Evolutionary conservation across 805 yeast species (phyloP).

Genomic region (Candida silvatica): DNA sequence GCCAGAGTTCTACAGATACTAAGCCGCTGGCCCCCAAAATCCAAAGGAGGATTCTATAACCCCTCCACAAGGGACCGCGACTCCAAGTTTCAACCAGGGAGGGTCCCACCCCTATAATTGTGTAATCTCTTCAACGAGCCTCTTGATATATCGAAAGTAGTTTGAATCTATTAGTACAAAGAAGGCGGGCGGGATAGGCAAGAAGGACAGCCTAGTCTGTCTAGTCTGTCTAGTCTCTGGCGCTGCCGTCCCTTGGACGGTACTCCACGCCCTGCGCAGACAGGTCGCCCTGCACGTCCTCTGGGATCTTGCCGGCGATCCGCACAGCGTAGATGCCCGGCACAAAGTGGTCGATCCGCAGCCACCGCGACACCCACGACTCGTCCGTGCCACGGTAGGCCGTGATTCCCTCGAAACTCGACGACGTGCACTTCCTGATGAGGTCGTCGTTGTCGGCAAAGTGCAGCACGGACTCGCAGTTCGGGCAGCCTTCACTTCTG

Average conservation of each 20-base stretch:
- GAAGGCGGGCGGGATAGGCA: too few relatives aligned
- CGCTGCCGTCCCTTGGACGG: slow-evolving; percentile 93
- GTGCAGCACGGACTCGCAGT: slow-evolving; percentile 85
- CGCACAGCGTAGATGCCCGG: slow-evolving; percentile 93
- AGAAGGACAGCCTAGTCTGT: too few relatives aligned
- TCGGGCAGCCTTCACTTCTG: slow-evolving; percentile 86
- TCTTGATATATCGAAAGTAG: too few relatives aligned
- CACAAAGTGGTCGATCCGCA: slow-evolving; percentile 78
- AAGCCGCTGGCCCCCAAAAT: too few relatives aligned
- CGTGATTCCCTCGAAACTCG: slow-evolving; percentile 90
- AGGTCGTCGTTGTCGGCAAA: slow-evolving; percentile 70
- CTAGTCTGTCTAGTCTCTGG: slow-evolving; percentile 17
- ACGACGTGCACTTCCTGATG: slow-evolving; percentile 89
- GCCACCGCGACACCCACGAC: slow-evolving; percentile 97
- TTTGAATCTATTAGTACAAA: too few relatives aligned
- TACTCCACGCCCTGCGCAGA: slow-evolving; percentile 71
- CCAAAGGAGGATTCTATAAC: too few relatives aligned
- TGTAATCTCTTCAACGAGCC: too few relatives aligned
- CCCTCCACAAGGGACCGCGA: too few relatives aligned
- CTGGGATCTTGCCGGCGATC: slow-evolving; percentile 85
- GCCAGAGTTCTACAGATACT: slow-evolving; percentile 97
- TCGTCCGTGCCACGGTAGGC: slow-evolving; percentile 78
- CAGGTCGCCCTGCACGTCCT: slow-evolving; percentile 68
- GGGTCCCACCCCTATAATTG: too few relatives aligned
- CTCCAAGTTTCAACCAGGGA: too few relatives aligned